These are phyloP conservation scores for Sporobolomyces phaffii DNA, from an alignment of 768 basidiomycete species.

Conservation along the genomic window DNA sequence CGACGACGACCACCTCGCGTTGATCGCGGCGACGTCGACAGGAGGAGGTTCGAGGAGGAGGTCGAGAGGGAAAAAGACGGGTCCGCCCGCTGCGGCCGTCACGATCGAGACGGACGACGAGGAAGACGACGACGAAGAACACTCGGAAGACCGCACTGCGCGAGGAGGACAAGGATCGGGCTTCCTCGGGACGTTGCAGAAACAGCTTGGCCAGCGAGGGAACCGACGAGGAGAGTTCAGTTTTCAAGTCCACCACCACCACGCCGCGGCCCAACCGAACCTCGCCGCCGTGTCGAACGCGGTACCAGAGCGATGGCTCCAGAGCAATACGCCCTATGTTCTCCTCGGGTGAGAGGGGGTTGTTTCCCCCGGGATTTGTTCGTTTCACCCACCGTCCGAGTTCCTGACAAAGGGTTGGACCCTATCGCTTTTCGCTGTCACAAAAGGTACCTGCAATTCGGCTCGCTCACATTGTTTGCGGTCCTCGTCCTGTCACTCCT, in stretches of 20 bases:
- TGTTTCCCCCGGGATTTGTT: no score
- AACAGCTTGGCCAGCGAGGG: not conserved
- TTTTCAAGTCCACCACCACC: constrained; percentile 37
- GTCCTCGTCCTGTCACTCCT: constrained; percentile 76
- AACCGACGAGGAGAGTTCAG: constrained; percentile 25
- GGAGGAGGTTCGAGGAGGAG: not conserved
- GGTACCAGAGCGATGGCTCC: constrained; percentile 18
- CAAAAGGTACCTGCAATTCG: constrained; percentile 80
- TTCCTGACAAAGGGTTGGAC: not conserved
- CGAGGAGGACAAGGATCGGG: not conserved
- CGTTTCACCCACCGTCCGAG: no score
- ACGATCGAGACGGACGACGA: constrained; percentile 18
- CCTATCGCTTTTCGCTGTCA: not conserved
- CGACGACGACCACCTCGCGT: not conserved
- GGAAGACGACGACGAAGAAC: not conserved
- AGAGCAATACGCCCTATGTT: constrained; percentile 58
- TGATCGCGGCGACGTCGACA: no score
- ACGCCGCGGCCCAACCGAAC: not conserved
- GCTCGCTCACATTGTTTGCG: constrained; percentile 82
- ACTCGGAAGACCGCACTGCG: not conserved
- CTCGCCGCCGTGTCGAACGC: not conserved
- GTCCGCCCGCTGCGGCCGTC: not conserved
- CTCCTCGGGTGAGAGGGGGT: constrained; percentile 65
- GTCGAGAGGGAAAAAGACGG: not conserved
- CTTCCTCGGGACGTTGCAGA: constrained; percentile 12